phyloP scores from a whole-genome alignment of 139 green algal species.

The Chlorella vulgaris region DNA sequence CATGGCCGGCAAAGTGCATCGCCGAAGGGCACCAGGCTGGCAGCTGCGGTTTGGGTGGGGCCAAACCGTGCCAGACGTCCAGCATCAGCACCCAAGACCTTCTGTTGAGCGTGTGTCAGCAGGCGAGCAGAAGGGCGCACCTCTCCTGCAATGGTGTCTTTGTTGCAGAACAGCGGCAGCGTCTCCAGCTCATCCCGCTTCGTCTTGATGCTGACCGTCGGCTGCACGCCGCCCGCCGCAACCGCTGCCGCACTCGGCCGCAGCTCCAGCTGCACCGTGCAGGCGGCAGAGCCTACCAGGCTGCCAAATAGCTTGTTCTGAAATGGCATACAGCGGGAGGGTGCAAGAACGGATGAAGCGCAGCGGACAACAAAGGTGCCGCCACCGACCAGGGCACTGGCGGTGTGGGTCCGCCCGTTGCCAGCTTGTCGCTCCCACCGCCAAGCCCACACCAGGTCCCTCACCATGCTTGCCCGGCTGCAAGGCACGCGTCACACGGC shows the following conservation, averaged over 20 bases:
- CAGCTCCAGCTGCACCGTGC: constrained; percentile 64
- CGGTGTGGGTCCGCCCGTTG: too few relatives aligned
- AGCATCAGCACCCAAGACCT: not conserved
- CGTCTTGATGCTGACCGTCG: constrained; percentile 46
- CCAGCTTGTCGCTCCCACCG: too few relatives aligned
- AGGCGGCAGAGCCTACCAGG: constrained; percentile 31
- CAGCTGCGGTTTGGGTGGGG: too few relatives aligned
- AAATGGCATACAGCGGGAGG: not conserved
- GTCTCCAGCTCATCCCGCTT: constrained; percentile 58
- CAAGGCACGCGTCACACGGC: too few relatives aligned
- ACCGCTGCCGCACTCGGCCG: constrained; percentile 11
- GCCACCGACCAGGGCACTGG: too few relatives aligned
- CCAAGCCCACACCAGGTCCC: too few relatives aligned
- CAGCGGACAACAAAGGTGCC: too few relatives aligned
- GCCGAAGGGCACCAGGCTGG: too few relatives aligned
- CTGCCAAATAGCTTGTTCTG: constrained; percentile 52
- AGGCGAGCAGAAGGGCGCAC: constrained; percentile 39
- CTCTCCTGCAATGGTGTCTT: constrained; percentile 77
- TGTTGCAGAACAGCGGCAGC: constrained; percentile 78
- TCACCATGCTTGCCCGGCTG: too few relatives aligned
- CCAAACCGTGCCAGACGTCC: too few relatives aligned
- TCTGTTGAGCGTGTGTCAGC: not conserved
- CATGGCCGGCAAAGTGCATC: too few relatives aligned
- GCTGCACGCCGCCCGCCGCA: constrained; percentile 23
- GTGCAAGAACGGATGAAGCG: too few relatives aligned